phyloP scores from a whole-genome alignment of 2,329 filamentous ascomycete species.

The Ascomycota sp. region DNA sequence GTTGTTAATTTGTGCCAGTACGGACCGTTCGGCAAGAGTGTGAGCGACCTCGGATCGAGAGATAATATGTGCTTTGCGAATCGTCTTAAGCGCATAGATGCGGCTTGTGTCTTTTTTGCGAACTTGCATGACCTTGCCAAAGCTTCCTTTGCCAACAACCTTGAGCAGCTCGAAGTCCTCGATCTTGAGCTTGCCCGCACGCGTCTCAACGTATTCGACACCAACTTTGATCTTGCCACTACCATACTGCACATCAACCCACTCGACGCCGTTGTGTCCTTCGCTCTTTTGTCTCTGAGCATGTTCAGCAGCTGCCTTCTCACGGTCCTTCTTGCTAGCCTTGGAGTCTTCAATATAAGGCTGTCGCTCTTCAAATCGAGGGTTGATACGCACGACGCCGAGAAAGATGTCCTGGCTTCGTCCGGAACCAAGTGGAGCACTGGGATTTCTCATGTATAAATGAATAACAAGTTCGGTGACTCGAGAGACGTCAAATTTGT shows the following conservation, averaged over 20 bases:
- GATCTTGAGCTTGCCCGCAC: conserved; percentile 71
- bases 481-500: conserved; percentile 96
- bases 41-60: conserved; percentile 93
- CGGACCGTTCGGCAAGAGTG: conserved; percentile 88
- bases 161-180: conserved; percentile 95
- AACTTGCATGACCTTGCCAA: conserved; percentile 98
- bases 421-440: conserved; percentile 61
- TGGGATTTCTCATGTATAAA: conserved; percentile 82
- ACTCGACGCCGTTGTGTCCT: conserved; percentile 58
- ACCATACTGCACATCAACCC: conserved; percentile 78
- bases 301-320: conserved; percentile 50
- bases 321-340: conserved; percentile 64
- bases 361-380: conserved; percentile 67
- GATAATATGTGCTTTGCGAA: conserved; percentile 97
- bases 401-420: conserved; percentile 93
- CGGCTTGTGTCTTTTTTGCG: conserved; percentile 92
- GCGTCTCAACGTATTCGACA: conserved; percentile 86
- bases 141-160: conserved; percentile 93
- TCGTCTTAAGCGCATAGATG: conserved; percentile 98
- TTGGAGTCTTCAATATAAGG: conserved; percentile 57
- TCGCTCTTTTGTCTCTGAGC: conserved; percentile 24
- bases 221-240: conserved; percentile 75
- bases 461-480: conserved; percentile 80
- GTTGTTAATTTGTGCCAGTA: conserved; percentile 97
- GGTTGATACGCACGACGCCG: conserved; percentile 71